These are phyloP conservation scores for Meyerozyma elateridarum DNA, from an alignment of 1,139 yeast species.

Conservation along the genomic window DNA sequence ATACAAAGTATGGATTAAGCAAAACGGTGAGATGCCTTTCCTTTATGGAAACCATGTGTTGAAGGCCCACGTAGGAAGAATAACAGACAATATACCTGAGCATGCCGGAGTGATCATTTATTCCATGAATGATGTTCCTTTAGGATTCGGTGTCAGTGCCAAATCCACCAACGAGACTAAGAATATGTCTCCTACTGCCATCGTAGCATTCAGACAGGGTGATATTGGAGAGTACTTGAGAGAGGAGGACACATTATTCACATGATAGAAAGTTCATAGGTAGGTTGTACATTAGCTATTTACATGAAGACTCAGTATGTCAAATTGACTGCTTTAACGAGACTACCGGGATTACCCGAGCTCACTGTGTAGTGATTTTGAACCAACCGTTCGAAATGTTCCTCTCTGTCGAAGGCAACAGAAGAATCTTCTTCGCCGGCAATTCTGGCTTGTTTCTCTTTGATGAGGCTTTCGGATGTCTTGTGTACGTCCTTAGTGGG, in stretches of 20 bases:
- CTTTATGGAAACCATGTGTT: slow-evolving; percentile 93
- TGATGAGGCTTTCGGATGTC: slow-evolving; percentile 14
- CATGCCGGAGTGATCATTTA: slow-evolving; percentile 93
- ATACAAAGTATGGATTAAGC: slow-evolving; percentile 93
- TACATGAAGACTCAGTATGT: neutral
- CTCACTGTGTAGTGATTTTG: slow-evolving; percentile 65
- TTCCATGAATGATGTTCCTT: slow-evolving; percentile 88
- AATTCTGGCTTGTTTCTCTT: slow-evolving; percentile 12
- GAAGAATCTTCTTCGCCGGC: slow-evolving; percentile 15
- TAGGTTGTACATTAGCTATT: slow-evolving; percentile 4
- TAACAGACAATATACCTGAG: slow-evolving; percentile 97
- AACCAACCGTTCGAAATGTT: slow-evolving; percentile 28
- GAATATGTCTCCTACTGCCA: slow-evolving; percentile 85
- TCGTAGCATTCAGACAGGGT: slow-evolving; percentile 93
- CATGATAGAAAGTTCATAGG: slow-evolving; percentile 42
- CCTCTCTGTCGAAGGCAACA: slow-evolving; percentile 17
- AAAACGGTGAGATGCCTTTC: slow-evolving; percentile 98
- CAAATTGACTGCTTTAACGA: slow-evolving; percentile 35
- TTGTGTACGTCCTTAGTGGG: slow-evolving; percentile 38
- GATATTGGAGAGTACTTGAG: slow-evolving; percentile 98
- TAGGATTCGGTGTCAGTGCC: slow-evolving; percentile 95
- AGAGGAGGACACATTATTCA: slow-evolving; percentile 94
- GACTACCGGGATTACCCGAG: slow-evolving; percentile 74
- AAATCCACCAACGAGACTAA: slow-evolving; percentile 89
- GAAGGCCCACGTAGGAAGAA: slow-evolving; percentile 94